Base-by-base conservation (phyloP, 371 early-diverging fungal genomes). In the Rhizomucor pusillus region DNA sequence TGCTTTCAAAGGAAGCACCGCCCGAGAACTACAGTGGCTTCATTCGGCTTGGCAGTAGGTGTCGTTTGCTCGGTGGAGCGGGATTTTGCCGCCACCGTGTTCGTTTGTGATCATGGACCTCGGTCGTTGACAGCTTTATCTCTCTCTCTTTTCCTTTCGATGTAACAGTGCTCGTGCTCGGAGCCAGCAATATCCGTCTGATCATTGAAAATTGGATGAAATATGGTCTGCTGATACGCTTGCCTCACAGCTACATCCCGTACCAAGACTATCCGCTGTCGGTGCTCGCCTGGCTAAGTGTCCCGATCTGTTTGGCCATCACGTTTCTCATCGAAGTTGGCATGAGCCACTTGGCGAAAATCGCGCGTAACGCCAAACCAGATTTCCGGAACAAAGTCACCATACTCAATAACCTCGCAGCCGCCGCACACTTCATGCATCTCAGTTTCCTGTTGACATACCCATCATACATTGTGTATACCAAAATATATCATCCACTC, bases 191-290 rank as follows among this genome's bases (percentile, higher is more conserved):
- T 56, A 67, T 92, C 44, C 88, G 94, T 9, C 76, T 93, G 40
- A 80, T 92, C 43, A 82, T 94, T 55, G 94, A 94, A 56, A 94
- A 94, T 67, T 90, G 83, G 73, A 62, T 84, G 65, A 94, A 94
- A 65, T 94, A 94, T 64, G 94, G 94, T 22, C 74, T 92, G 18
- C 75, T 94, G 22, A 76, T 94, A 54, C 75, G 77, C 44, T 59
- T 85, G 5, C 89, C 89, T 10, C 82, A 85, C 44, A 74, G 77
- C 50, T 66, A 71, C 58, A 72, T 73, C 50, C 77, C 81, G 14
- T 59, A 60, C 40, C 60, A 73, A 47, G 88, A 90, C 62, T 86
- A 80, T 67, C 62, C 70, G 34, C 60, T 73, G 41, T 74, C 74
- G 44, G 58, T 73, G 10, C 55, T 83, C 5, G 78, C 85, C 5